Evolutionary conservation across 2,329 filamentous ascomycete genomes (phyloP).

Genomic region (Fusarium miscanthi): DNA sequence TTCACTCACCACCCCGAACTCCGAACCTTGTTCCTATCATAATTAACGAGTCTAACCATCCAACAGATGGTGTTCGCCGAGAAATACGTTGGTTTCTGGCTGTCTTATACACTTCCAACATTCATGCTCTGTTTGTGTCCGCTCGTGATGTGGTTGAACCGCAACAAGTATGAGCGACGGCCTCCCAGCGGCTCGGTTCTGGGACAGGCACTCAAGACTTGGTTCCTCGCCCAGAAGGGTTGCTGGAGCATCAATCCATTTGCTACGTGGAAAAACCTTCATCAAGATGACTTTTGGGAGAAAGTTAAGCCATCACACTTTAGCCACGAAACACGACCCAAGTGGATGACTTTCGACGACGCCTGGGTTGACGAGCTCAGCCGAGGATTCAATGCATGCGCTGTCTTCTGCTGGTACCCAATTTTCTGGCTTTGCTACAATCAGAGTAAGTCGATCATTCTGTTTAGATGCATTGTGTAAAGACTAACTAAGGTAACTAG

Average conservation of each 20-base stretch:
- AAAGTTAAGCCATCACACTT: slow-evolving; percentile 75
- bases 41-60: no score
- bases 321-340: slow-evolving; percentile 62
- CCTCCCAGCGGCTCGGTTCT: slow-evolving; percentile 76
- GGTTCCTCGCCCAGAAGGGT: slow-evolving; percentile 72
- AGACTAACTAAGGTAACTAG: slow-evolving; percentile 45
- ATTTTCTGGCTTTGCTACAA: slow-evolving; percentile 67
- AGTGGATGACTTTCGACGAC: slow-evolving; percentile 84
- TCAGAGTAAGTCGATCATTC: slow-evolving; percentile 48
- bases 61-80: slow-evolving; percentile 72
- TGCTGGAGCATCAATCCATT: slow-evolving; percentile 76
- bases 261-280: slow-evolving; percentile 67
- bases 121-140: slow-evolving; percentile 72
- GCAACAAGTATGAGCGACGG: slow-evolving; percentile 66
- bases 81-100: slow-evolving; percentile 80
- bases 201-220: slow-evolving; percentile 70
- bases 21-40: no score
- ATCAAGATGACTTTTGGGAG: slow-evolving; percentile 72
- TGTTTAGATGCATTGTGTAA: background rate
- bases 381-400: slow-evolving; percentile 74
- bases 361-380: slow-evolving; percentile 81
- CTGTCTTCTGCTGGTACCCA: slow-evolving; percentile 77
- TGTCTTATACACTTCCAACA: slow-evolving; percentile 76
- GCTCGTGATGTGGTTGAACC: slow-evolving; percentile 68
- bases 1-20: no score